Conservation (phyloP, 2,329 filamentous ascomycete species). For the Aspergillus aculeatus region DNA sequence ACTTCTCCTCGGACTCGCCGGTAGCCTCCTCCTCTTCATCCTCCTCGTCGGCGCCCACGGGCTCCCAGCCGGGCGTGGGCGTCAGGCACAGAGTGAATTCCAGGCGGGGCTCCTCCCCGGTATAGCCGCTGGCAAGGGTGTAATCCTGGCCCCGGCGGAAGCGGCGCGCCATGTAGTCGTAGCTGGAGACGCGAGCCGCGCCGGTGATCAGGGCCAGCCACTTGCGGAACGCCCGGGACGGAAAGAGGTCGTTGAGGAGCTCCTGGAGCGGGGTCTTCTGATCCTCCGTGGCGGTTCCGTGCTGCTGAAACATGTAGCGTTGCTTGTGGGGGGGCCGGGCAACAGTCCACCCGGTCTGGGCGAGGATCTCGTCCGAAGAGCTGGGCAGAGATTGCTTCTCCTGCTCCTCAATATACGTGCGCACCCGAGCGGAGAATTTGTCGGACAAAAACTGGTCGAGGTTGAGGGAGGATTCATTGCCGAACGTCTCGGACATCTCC, state of each 20-base stretch:
- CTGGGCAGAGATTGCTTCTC: constrained; percentile 52
- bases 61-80: constrained; percentile 80
- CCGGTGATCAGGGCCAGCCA: constrained; percentile 85
- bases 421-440: constrained; percentile 73
- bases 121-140: constrained; percentile 84
- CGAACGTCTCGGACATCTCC: constrained; percentile 75
- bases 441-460: constrained; percentile 74
- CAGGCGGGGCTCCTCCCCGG: constrained; percentile 67
- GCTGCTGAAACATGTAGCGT: constrained; percentile 78
- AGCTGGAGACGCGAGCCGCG: constrained; percentile 63
- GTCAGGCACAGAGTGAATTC: constrained; percentile 88
- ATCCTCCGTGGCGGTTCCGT: constrained; percentile 32
- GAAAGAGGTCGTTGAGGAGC: constrained; percentile 76
- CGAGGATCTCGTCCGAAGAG: constrained; percentile 57
- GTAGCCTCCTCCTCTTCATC: constrained; percentile 51
- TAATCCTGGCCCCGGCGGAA: constrained; percentile 90
- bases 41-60: constrained; percentile 55
- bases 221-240: constrained; percentile 80
- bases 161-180: constrained; percentile 76
- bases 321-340: constrained; percentile 93
- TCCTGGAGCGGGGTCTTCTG: constrained; percentile 62
- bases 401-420: constrained; percentile 66
- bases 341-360: constrained; percentile 65
- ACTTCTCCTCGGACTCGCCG: constrained; percentile 44
- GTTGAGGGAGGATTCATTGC: constrained; percentile 78